These are phyloP conservation scores for Gentiana straminea DNA, from an alignment of 257 asterid genomes.

Conservation along the genomic window DNA sequence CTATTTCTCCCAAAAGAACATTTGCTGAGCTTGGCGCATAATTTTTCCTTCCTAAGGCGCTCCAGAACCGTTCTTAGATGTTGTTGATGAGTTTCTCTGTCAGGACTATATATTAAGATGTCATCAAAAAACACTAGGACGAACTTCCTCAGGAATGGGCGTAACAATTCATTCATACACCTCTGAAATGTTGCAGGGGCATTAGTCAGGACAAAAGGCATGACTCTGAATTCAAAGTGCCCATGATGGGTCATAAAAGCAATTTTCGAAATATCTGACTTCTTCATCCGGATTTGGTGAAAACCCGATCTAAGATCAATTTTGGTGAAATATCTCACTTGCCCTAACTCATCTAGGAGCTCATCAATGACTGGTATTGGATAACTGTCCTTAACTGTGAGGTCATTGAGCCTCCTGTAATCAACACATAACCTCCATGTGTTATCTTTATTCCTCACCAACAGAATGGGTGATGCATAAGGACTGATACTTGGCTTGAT, in stretches of 20 bases:
- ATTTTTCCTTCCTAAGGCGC: neutral
- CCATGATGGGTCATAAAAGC: slow-evolving; percentile 1
- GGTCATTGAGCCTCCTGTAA: neutral
- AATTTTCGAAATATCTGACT: neutral
- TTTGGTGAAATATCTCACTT: neutral
- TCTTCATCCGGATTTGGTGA: neutral
- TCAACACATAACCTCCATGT: neutral
- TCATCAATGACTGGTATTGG: neutral
- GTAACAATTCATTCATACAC: neutral
- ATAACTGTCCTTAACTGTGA: neutral
- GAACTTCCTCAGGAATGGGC: neutral
- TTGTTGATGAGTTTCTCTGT: neutral
- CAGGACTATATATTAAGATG: neutral
- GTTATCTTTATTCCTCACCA: neutral
- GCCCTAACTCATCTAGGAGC: neutral
- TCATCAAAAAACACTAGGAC: slow-evolving; percentile 3
- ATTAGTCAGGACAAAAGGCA: neutral
- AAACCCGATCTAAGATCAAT: neutral
- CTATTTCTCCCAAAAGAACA: neutral
- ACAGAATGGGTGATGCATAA: neutral
- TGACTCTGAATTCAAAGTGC: neutral
- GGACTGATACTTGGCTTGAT: neutral
- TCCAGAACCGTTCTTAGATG: neutral
- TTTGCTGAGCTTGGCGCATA: neutral
- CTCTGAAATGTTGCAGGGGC: neutral